phyloP scores from a whole-genome alignment of 345 rosid species.

The Kernera saxatilis region DNA sequence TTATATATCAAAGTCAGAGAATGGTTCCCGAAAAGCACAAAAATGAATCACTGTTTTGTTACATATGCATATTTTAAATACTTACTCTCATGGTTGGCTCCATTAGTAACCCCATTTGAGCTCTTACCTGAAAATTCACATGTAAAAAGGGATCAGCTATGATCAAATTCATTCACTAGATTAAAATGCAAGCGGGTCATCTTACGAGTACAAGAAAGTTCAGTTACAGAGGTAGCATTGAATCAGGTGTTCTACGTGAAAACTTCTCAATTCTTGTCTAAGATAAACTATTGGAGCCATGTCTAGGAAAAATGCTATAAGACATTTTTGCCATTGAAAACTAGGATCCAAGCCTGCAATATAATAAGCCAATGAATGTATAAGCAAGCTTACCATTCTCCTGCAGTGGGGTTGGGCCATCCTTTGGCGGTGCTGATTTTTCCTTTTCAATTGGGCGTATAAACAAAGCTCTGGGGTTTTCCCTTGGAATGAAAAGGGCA shows the following conservation, averaged over 20 bases:
- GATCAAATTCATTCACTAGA: background rate
- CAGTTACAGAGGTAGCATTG: background rate
- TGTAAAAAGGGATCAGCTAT: constrained; percentile 8
- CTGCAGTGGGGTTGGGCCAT: constrained; percentile 29
- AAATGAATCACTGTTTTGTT: background rate
- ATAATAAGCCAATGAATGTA: background rate
- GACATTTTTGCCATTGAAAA: background rate
- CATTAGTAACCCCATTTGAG: constrained; percentile 38
- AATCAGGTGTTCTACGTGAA: background rate
- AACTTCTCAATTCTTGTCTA: background rate
- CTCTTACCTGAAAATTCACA: constrained; percentile 35
- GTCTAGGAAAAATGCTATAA: background rate
- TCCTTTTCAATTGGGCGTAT: constrained; percentile 62
- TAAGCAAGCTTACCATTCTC: constrained; percentile 45
- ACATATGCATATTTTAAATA: background rate
- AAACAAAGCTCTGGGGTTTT: constrained; percentile 85
- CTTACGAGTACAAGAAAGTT: background rate
- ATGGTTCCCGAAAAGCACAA: background rate
- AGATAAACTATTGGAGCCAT: background rate
- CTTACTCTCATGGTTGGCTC: constrained; percentile 42
- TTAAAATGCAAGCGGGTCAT: background rate
- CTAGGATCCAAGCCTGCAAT: background rate
- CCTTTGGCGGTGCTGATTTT: constrained; percentile 46
- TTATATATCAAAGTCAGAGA: background rate
- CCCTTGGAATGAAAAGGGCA: constrained; percentile 82